Conservation (phyloP, 441 rosid species). For the Pelargonium cotyledonis region DNA sequence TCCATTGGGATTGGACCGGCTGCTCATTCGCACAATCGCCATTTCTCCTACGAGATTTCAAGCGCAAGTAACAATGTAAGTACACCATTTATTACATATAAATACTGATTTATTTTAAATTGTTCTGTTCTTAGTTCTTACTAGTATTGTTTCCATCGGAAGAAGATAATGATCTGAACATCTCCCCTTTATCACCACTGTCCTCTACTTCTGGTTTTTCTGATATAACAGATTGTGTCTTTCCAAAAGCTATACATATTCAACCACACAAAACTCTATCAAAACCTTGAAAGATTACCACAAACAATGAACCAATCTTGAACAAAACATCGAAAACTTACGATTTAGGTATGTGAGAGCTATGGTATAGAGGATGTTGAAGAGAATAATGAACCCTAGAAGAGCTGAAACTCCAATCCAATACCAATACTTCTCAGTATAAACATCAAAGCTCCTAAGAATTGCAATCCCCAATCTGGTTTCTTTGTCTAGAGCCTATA, state of each 20-base stretch:
- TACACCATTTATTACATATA: no score
- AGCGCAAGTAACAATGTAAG: conserved; percentile 4
- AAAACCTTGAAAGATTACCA: not conserved
- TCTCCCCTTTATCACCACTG: conserved; percentile 20
- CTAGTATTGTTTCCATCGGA: conserved; percentile 38
- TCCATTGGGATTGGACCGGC: conserved; percentile 25
- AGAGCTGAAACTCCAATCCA: conserved; percentile 76
- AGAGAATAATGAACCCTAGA: conserved; percentile 50
- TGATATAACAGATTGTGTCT: conserved; percentile 57
- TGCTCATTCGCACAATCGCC: conserved; percentile 40
- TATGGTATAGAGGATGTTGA: conserved; percentile 61
- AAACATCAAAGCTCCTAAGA: conserved; percentile 43
- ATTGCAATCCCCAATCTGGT: conserved; percentile 51
- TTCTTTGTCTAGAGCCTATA: conserved; percentile 42
- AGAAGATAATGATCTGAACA: conserved; percentile 30
- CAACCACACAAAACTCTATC: conserved; percentile 12
- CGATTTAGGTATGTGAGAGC: conserved; percentile 64
- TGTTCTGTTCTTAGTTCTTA: conserved; percentile 23
- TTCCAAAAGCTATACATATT: conserved; percentile 47
- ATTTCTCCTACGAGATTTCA: conserved; percentile 41
- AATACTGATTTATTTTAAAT: no score
- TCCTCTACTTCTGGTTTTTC: conserved; percentile 44
- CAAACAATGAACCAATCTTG: conserved; percentile 7
- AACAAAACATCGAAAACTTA: conserved; percentile 33
- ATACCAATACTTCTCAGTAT: conserved; percentile 50